Evolutionary conservation across 768 basidiomycete genomes (phyloP).

Genomic region (Amanita molliuscula): DNA sequence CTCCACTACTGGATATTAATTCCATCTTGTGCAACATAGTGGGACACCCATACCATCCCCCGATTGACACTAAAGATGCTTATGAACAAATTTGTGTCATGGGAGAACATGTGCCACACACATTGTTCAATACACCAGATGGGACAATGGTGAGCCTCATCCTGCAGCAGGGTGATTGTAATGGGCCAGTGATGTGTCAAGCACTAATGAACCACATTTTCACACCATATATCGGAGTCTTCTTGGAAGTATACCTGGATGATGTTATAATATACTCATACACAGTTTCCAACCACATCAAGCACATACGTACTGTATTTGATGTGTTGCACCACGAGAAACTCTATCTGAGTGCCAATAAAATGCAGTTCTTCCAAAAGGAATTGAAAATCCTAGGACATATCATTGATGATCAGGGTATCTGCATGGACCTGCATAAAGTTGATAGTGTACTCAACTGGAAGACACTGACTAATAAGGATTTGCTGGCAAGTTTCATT

Average conservation of each 20-base stretch:
- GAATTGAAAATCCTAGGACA: conserved; percentile 23
- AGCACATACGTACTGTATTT: conserved; percentile 18
- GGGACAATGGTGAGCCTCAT: conserved; percentile 34
- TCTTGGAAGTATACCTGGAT: conserved; percentile 17
- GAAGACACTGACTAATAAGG: conserved; percentile 17
- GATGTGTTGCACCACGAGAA: conserved; percentile 15
- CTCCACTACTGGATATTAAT: conserved; percentile 18
- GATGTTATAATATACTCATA: conserved; percentile 33
- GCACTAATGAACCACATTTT: conserved; percentile 33
- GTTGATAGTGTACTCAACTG: conserved; percentile 21
- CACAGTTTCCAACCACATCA: conserved; percentile 20
- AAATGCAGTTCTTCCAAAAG: conserved; percentile 14
- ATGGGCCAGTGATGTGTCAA: conserved; percentile 30
- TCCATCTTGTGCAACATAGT: conserved; percentile 15
- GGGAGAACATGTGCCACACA: conserved; percentile 17
- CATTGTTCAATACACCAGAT: conserved; percentile 24
- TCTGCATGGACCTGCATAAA: conserved; percentile 30
- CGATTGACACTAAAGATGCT: conserved; percentile 24
- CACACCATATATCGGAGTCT: conserved; percentile 17
- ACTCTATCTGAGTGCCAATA: conserved; percentile 20
- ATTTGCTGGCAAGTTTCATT: conserved; percentile 21
- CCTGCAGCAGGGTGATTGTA: conserved; percentile 21
- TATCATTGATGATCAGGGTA: conserved; percentile 21
- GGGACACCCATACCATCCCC: conserved; percentile 13
- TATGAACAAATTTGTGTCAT: conserved; percentile 26